phyloP scores from a whole-genome alignment of 2,329 filamentous ascomycete species.

The Sclerotinia minor region DNA sequence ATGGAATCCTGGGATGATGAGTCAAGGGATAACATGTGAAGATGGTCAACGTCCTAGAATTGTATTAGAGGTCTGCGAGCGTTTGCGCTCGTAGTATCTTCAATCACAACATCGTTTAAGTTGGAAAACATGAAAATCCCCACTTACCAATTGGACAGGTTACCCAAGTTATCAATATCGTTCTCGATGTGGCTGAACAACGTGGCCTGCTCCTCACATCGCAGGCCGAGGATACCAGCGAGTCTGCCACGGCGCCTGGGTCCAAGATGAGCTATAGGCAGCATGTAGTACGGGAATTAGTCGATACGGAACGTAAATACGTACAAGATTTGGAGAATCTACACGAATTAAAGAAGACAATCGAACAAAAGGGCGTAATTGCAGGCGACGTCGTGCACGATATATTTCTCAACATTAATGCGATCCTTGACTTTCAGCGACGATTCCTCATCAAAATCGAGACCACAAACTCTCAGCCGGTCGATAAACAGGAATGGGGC shows the following conservation, averaged over 20 bases:
- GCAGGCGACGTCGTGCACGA: slow-evolving; percentile 88
- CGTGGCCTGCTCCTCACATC: slow-evolving; percentile 69
- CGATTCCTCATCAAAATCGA: slow-evolving; percentile 94
- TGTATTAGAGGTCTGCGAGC: not conserved
- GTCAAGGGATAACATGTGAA: not conserved
- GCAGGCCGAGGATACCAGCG: slow-evolving; percentile 53
- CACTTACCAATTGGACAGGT: slow-evolving; percentile 54
- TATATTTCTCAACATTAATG: slow-evolving; percentile 95
- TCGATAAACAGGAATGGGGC: slow-evolving; percentile 86
- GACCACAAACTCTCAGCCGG: slow-evolving; percentile 83
- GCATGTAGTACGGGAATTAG: slow-evolving; percentile 86
- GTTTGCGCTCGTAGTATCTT: not conserved
- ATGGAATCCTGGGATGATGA: not conserved
- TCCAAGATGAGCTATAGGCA: slow-evolving; percentile 74
- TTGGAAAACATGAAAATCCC: slow-evolving; percentile 7
- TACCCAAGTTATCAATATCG: slow-evolving; percentile 86
- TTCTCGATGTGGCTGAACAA: slow-evolving; percentile 81
- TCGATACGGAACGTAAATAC: slow-evolving; percentile 95
- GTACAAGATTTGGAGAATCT: slow-evolving; percentile 95
- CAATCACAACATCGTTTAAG: not conserved
- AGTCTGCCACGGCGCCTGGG: slow-evolving; percentile 50
- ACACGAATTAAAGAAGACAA: slow-evolving; percentile 84
- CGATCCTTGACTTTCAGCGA: slow-evolving; percentile 91
- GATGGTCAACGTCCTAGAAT: not conserved
- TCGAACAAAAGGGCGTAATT: slow-evolving; percentile 85